phyloP scores from a whole-genome alignment of 495 filamentous ascomycete genomes.

The Cercophora scortea region DNA sequence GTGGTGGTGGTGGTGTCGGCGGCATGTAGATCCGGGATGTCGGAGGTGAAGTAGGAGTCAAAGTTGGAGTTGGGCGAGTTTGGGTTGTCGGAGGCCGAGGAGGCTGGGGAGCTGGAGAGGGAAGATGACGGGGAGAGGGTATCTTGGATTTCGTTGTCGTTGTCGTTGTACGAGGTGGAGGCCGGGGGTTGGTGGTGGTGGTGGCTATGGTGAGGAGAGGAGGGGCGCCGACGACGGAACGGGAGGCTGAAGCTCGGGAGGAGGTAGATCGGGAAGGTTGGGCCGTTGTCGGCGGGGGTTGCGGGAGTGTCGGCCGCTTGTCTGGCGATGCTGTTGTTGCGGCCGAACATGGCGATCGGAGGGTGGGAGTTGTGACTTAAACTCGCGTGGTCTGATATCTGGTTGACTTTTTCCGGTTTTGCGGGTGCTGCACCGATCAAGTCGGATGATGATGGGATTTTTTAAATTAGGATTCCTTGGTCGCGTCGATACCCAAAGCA shows the following conservation, averaged over 20 bases:
- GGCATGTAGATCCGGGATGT: no score
- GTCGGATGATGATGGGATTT: no score
- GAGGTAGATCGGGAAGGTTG: constrained; percentile 42
- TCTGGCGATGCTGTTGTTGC: constrained; percentile 6
- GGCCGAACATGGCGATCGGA: constrained; percentile 13
- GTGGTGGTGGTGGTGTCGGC: no score
- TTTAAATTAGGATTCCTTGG: no score
- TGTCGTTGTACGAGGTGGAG: not conserved
- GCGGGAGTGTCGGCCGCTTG: not conserved
- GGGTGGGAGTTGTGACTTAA: not conserved
- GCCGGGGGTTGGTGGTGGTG: not conserved
- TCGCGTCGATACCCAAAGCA: no score
- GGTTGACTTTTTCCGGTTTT: no score
- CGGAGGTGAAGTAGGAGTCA: not conserved
- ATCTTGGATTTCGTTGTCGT: not conserved
- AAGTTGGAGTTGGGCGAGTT: not conserved
- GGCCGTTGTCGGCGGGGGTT: constrained; percentile 18
- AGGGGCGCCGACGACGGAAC: constrained; percentile 29
- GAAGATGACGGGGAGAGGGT: constrained; percentile 5
- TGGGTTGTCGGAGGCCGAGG: constrained; percentile 10
- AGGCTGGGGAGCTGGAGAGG: constrained; percentile 27
- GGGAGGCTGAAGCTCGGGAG: constrained; percentile 38
- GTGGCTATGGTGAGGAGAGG: not conserved
- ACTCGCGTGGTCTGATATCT: no score
- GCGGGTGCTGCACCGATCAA: no score